A percentile compares a stretch with the other conserved stretches of the same genome.
phyloP scores from a whole-genome alignment of 352 stramenopile genomes.

The Globisporangium rhizosaccharum region DNA sequence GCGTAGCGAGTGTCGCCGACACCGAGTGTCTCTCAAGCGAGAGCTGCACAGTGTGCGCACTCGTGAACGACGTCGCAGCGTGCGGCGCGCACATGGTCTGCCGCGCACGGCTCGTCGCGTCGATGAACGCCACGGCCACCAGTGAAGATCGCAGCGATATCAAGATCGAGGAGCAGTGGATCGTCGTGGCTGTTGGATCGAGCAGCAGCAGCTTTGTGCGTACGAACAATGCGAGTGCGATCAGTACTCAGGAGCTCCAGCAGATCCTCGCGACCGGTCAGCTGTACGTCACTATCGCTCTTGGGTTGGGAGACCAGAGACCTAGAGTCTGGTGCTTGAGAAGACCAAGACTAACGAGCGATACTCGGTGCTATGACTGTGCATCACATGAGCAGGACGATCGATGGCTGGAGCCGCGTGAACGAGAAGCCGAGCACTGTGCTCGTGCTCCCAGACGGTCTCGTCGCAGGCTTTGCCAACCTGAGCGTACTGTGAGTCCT shows the following conservation, averaged over 20 bases:
- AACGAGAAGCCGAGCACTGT: slow-evolving; percentile 3
- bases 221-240: not conserved
- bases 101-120: not conserved
- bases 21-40: not conserved
- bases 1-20: not conserved
- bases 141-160: not conserved
- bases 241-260: not conserved
- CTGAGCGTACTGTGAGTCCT: slow-evolving; percentile 5
- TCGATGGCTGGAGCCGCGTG: slow-evolving; percentile 5
- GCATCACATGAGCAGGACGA: not conserved
- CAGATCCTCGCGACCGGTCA: slow-evolving; percentile 1
- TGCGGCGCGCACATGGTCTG: slow-evolving; percentile 8
- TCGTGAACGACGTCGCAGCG: not conserved
- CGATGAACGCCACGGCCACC: not conserved
- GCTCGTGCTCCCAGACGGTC: slow-evolving; percentile 4
- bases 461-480: slow-evolving; percentile 1
- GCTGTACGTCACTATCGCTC: not conserved
- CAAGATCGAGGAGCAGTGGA: slow-evolving; percentile 7
- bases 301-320: not conserved
- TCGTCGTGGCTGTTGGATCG: not conserved
- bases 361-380: not conserved
- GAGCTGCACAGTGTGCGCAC: slow-evolving; percentile 10
- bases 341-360: not conserved
- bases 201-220: not conserved
- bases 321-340: not conserved